Evolutionary conservation across 1,284 basidiomycete genomes (phyloP).

Genomic region (Irpex lacteus): DNA sequence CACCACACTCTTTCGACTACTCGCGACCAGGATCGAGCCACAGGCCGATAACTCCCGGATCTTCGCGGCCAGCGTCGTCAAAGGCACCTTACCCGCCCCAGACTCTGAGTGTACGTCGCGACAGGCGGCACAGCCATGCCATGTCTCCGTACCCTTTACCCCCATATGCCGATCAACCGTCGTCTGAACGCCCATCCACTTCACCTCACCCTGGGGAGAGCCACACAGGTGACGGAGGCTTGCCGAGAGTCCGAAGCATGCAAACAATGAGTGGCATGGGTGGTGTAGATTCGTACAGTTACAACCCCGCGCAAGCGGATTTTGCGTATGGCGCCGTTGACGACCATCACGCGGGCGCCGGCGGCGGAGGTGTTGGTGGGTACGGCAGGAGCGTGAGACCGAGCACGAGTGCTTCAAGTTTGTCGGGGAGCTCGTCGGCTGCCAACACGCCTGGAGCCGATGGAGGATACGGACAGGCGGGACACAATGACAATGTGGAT

Average conservation of each 20-base stretch:
- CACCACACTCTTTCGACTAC: slow-evolving; percentile 46
- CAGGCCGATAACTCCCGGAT: slow-evolving; percentile 37
- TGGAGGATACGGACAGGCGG: slow-evolving; percentile 48
- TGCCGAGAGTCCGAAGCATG: slow-evolving; percentile 76
- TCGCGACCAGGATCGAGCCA: slow-evolving; percentile 71
- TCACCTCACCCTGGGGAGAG: slow-evolving; percentile 65
- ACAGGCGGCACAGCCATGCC: slow-evolving; percentile 75
- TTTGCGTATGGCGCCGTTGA: slow-evolving; percentile 71
- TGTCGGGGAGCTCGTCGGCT: slow-evolving; percentile 80
- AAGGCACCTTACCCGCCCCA: slow-evolving; percentile 50
- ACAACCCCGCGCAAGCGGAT: slow-evolving; percentile 62
- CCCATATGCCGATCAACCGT: slow-evolving; percentile 60
- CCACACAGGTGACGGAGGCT: slow-evolving; percentile 28
- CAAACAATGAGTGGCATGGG: slow-evolving; percentile 56
- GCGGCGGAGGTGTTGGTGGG: slow-evolving; percentile 23
- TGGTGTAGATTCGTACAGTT: slow-evolving; percentile 20
- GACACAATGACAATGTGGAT: slow-evolving; percentile 38
- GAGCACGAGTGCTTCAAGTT: slow-evolving; percentile 71
- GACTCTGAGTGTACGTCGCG: slow-evolving; percentile 64
- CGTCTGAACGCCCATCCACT: slow-evolving; percentile 59
- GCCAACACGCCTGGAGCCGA: slow-evolving; percentile 52
- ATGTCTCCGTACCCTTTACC: slow-evolving; percentile 78
- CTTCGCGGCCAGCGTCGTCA: slow-evolving; percentile 59
- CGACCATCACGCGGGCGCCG: slow-evolving; percentile 30
- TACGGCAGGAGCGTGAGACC: slow-evolving; percentile 50